These are phyloP conservation scores for Zygoascus meyerae DNA, from an alignment of 1,139 yeast species.

Conservation along the genomic window DNA sequence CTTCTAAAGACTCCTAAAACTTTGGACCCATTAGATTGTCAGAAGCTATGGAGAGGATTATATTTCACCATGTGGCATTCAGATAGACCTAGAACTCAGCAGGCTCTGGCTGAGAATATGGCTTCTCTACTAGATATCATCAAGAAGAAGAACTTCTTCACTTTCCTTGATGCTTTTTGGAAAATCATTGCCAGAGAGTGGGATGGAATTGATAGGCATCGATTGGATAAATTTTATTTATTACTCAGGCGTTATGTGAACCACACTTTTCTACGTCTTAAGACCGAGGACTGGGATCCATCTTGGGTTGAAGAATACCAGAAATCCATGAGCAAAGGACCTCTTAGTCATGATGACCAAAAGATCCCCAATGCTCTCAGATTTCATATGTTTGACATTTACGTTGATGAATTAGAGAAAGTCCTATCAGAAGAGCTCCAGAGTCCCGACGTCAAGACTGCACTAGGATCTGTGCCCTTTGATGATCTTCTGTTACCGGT, in stretches of 20 bases:
- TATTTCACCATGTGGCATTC: constrained; percentile 92
- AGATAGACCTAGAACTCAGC: constrained; percentile 90
- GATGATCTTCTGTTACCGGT: constrained; percentile 54
- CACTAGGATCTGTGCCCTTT: constrained; percentile 45
- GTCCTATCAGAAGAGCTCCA: constrained; percentile 44
- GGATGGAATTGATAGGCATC: constrained; percentile 65
- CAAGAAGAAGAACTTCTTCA: constrained; percentile 41
- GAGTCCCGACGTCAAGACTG: constrained; percentile 25
- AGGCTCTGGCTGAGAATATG: constrained; percentile 66
- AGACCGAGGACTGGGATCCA: constrained; percentile 51
- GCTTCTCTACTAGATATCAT: constrained; percentile 47
- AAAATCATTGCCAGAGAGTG: constrained; percentile 72
- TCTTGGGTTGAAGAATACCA: constrained; percentile 45
- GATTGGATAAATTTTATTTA: constrained; percentile 82
- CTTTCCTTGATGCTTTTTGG: constrained; percentile 79
- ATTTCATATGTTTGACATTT: constrained; percentile 79
- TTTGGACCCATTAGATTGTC: constrained; percentile 51
- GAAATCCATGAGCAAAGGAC: constrained; percentile 35
- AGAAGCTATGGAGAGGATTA: constrained; percentile 90
- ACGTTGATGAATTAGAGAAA: constrained; percentile 75
- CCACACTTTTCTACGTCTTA: constrained; percentile 56
- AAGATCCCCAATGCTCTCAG: constrained; percentile 72
- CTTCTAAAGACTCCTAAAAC: constrained; percentile 44
- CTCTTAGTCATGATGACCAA: constrained; percentile 34
- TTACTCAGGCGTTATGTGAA: constrained; percentile 71